Conservation (phyloP, 768 basidiomycete genomes). For the Lactarius sp. region DNA sequence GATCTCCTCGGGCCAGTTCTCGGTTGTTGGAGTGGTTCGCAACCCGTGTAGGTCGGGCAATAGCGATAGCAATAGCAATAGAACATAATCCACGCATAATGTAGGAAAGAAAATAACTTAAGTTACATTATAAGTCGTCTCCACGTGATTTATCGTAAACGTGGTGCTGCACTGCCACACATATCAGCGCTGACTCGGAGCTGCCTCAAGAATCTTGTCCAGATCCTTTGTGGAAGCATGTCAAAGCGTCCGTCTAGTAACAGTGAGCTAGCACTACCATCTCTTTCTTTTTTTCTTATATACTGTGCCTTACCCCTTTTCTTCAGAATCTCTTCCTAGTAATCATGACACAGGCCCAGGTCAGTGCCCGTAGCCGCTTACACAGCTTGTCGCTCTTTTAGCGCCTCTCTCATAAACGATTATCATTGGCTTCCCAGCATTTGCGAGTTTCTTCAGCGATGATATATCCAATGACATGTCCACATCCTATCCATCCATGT, state of each 20-base stretch:
- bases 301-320: neutral
- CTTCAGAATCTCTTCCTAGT: neutral
- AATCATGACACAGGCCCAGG: neutral
- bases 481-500: conserved; percentile 17
- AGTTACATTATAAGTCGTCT: no score
- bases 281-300: neutral
- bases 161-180: neutral
- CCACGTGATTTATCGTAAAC: neutral
- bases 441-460: conserved; percentile 18
- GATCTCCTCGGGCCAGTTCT: neutral
- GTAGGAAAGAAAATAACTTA: no score
- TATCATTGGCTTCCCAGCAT: neutral
- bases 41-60: no score
- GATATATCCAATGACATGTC: conserved; percentile 17
- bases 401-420: neutral
- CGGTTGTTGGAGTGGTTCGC: neutral
- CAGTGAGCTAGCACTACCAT: neutral
- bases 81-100: no score
- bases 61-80: no score
- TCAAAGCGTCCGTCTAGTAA: conserved; percentile 1
- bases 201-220: no score
- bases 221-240: neutral
- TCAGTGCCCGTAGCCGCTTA: neutral
- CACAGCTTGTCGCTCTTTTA: neutral
- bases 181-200: neutral